Base-by-base conservation (phyloP, 495 filamentous ascomycete species). In the Neurospora discreta region DNA sequence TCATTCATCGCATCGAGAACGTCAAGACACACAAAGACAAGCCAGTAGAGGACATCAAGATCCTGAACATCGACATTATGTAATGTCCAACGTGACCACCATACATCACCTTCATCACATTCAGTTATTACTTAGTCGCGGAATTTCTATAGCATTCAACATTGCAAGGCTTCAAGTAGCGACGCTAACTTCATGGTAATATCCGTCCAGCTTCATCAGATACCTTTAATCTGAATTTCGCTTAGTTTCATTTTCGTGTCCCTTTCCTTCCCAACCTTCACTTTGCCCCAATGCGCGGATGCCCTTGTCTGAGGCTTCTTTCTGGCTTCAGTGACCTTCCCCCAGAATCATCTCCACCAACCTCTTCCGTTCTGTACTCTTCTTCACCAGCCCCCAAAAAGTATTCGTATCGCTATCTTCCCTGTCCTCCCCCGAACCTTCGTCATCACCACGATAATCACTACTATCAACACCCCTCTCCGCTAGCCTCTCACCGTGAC, bases 1-100 rank as follows among this genome's bases (percentile, higher is more conserved):
- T 98, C n/a, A 89, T 98, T 73, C 93, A 98, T 80, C 92, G 89
- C 85, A 99, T 99, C 77, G 96, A 98, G 83, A 97, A 97, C 81
- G 86, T 87, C 36, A 91, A 88, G 80, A 92, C 93, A n/a, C 89
- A 90, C 75, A 98, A 98, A 84, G 96, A 99, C 82, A 95, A 93
- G 84, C 95, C 96, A 18, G 92, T 95, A 81, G 93, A 97, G 74
- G 95, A 98, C 83, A 92, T 99, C 74, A 98, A 97, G 85, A 95
- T 99, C 78, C 87, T 99, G 39, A 98, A 91, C 80, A 95, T 99
- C 73, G 88, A 91, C 36, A 75, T 80, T 39, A 39, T 75, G 11
- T 79, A 71, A 67, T 33, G 33, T 26, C 26, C 5, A 40, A 10
- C 15, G 16, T 42, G 26, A 65, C 30, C 30, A 60, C 52, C 10